phyloP scores from a whole-genome alignment of 148 eudicot genomes.

The Pouteria glomerata region DNA sequence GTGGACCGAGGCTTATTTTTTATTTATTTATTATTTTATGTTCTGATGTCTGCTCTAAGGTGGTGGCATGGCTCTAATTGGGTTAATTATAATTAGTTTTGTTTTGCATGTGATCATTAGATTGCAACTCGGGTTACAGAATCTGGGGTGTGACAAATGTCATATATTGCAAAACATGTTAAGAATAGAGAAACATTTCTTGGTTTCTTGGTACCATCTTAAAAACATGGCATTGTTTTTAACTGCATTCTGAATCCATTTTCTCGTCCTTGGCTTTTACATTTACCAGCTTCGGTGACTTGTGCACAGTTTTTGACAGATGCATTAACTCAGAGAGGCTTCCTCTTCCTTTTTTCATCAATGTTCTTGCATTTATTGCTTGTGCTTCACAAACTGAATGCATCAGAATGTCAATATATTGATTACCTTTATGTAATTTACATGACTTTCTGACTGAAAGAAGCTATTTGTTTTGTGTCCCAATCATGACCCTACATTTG shows the following conservation, averaged over 20 bases:
- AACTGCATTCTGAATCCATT: too few relatives aligned
- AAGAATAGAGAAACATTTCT: too few relatives aligned
- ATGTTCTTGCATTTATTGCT: neutral
- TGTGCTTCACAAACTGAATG: neutral
- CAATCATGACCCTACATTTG: conserved; percentile 8
- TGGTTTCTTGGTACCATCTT: too few relatives aligned
- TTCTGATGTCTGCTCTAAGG: neutral
- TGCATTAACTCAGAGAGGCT: neutral
- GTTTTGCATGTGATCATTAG: too few relatives aligned
- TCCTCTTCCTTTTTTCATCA: neutral
- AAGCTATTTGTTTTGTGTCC: neutral
- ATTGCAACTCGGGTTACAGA: too few relatives aligned
- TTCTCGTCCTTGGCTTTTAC: too few relatives aligned
- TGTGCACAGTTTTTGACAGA: neutral
- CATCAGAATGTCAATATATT: neutral
- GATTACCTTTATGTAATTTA: neutral
- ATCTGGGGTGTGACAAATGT: too few relatives aligned
- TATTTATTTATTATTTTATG: neutral
- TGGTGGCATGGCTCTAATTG: too few relatives aligned
- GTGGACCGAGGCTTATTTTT: neutral
- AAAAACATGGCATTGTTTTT: too few relatives aligned
- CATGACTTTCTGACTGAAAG: neutral
- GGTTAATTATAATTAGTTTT: too few relatives aligned
- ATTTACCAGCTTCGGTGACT: neutral
- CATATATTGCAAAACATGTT: too few relatives aligned